phyloP scores from a whole-genome alignment of 2,329 filamentous ascomycete genomes.

The Colletotrichum tanaceti region DNA sequence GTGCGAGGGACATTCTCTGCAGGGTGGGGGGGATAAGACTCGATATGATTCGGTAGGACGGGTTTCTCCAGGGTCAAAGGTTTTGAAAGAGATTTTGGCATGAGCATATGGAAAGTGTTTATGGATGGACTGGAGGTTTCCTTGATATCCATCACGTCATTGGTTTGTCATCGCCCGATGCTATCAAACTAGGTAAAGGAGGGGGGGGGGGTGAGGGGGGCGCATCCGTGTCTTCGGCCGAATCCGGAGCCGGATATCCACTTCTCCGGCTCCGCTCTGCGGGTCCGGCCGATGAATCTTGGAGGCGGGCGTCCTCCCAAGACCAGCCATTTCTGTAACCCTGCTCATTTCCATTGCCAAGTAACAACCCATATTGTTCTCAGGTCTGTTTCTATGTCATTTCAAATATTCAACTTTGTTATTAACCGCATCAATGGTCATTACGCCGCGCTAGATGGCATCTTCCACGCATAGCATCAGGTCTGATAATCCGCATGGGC shows the following conservation, averaged over 20 bases:
- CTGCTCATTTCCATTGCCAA: too few relatives aligned
- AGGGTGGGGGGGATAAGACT: too few relatives aligned
- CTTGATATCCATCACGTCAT: constrained; percentile 8
- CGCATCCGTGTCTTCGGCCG: constrained; percentile 5
- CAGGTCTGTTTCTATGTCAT: too few relatives aligned
- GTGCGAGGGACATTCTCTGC: constrained; percentile 20
- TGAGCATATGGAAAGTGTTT: neutral
- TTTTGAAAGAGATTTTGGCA: too few relatives aligned
- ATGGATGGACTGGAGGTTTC: neutral
- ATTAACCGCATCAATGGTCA: too few relatives aligned
- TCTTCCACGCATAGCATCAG: neutral
- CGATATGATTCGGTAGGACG: neutral
- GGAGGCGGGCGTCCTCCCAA: too few relatives aligned
- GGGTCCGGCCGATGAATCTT: neutral
- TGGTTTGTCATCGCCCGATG: constrained; percentile 1
- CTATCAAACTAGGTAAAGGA: too few relatives aligned
- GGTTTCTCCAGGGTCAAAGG: too few relatives aligned
- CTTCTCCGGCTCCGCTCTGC: too few relatives aligned
- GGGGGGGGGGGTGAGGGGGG: too few relatives aligned
- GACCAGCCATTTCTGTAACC: rapidly evolving
- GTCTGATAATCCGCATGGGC: neutral
- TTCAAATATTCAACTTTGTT: too few relatives aligned
- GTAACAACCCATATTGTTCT: too few relatives aligned
- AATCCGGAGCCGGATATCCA: neutral
- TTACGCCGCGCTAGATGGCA: neutral